phyloP scores from a whole-genome alignment of 23 red algal genomes.

The Pyropia yezoensis region DNA sequence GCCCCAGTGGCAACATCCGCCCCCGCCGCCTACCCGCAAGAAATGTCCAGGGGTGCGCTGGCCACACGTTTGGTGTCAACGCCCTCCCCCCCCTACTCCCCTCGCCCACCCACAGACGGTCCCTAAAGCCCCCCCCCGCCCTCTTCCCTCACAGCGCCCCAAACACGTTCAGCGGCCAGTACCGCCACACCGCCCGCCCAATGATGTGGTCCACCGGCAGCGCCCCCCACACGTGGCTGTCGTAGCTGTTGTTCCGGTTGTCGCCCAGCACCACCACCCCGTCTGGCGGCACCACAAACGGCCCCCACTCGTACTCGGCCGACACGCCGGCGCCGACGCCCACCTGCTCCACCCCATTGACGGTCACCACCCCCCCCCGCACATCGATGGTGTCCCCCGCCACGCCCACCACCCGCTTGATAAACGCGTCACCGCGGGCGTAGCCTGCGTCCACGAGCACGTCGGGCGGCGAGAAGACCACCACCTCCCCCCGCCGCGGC shows the following conservation, averaged over 20 bases:
- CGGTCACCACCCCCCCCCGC: conserved; percentile 41
- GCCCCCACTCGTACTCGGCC: conserved; percentile 92
- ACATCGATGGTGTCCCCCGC: conserved; percentile 75
- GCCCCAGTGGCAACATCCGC: too few species aligned
- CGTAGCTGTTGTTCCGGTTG: conserved; percentile 94
- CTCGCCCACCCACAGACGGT: too few species aligned
- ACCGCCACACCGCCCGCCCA: conserved; percentile 70
- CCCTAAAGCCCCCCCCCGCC: too few species aligned
- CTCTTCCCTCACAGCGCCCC: not conserved
- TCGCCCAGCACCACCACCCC: conserved; percentile 93
- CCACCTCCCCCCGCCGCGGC: conserved; percentile 61
- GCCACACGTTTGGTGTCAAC: too few species aligned
- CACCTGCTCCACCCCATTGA: conserved; percentile 51
- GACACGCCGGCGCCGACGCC: conserved; percentile 58
- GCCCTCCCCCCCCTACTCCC: too few species aligned
- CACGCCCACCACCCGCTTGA: conserved; percentile 84
- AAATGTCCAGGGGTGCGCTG: too few species aligned
- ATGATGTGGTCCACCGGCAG: conserved; percentile 88
- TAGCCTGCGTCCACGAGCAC: conserved; percentile 65
- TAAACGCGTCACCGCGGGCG: conserved; percentile 74
- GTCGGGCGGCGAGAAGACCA: conserved; percentile 81
- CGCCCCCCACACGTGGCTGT: conserved; percentile 96
- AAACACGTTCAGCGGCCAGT: conserved; percentile 83
- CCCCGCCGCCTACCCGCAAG: too few species aligned
- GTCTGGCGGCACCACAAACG: conserved; percentile 57